Conservation (phyloP, 495 filamentous ascomycete genomes). For the Venustampulla echinocandica region DNA sequence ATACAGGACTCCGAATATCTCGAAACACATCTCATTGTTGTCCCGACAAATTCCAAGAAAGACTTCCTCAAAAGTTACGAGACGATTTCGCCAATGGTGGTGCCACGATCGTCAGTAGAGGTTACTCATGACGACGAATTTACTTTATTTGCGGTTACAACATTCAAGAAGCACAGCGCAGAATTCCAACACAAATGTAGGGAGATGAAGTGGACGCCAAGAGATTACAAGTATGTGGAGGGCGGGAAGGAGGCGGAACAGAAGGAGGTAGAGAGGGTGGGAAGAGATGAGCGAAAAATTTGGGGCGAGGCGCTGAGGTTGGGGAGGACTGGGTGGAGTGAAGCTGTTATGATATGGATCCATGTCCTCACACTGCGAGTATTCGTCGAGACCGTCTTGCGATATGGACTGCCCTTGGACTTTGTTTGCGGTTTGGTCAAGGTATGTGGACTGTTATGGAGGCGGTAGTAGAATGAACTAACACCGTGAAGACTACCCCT, state of each 20-base stretch:
- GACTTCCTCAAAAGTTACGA: slow-evolving; percentile 88
- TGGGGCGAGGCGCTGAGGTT: slow-evolving; percentile 86
- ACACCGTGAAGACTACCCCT: slow-evolving; percentile 72
- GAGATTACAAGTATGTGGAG: slow-evolving; percentile 88
- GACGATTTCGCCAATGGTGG: slow-evolving; percentile 70
- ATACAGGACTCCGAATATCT: slow-evolving; percentile 92
- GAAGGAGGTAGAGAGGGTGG: slow-evolving; percentile 70
- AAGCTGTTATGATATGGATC: slow-evolving; percentile 89
- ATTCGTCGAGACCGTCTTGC: slow-evolving; percentile 92
- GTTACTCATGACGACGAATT: slow-evolving; percentile 82
- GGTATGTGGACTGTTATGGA: slow-evolving; percentile 43
- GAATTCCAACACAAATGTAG: slow-evolving; percentile 87
- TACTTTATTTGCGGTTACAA: slow-evolving; percentile 76
- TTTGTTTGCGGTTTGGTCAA: slow-evolving; percentile 76
- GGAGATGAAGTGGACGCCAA: slow-evolving; percentile 85
- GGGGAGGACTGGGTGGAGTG: slow-evolving; percentile 81
- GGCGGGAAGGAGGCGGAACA: slow-evolving; percentile 82
- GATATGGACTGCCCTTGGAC: slow-evolving; percentile 84
- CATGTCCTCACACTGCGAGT: slow-evolving; percentile 86
- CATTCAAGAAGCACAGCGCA: slow-evolving; percentile 79
- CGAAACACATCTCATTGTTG: slow-evolving; percentile 85
- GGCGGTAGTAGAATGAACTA: too few relatives aligned
- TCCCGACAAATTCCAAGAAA: slow-evolving; percentile 67
- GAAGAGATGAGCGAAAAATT: slow-evolving; percentile 72
- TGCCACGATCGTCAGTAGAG: slow-evolving; percentile 73